Evolutionary conservation across 2,329 filamentous ascomycete genomes (phyloP), one percentile per base, ranked within the genome.

Genomic region (Trichoderma semiorbis): DNA sequence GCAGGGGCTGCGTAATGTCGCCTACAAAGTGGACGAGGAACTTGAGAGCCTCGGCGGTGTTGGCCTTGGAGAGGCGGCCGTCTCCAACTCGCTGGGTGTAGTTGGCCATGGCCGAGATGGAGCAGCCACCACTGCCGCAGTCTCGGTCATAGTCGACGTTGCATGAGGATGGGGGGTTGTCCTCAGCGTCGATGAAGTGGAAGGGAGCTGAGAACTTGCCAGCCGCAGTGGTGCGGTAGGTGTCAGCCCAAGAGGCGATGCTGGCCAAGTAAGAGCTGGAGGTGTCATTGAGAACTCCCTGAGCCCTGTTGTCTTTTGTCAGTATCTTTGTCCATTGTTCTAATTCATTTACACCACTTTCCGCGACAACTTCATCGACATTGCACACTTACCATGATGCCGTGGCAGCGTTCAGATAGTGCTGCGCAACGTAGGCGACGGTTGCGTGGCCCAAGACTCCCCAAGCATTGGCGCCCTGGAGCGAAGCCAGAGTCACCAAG

Each of bases 1-100:
- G 86, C 7, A 88, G 81, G 1, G 86, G 86, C 78, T 88, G 85
- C 68, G 86, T 85, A 69, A 89, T 85, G 76, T 89, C 88, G 47
- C 86, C 87, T 53, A 87, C 72, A 75, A 90, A 88, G 79, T 88
- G 81, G n/a, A 80, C 76, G 26, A 80, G 73, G 68, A 78, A 78
- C 71, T 75, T 77, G 28, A 78, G 73, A 3, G 76, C 73, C 69
- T 76, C 69, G 55, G 72, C 68, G 18, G 65, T 53, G 21, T 78
- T 67, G 30, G 71, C 72, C 1, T 55, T 72, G 64, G 68, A 58
- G 30, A 76, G 73, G 3, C 73, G 72, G 5, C 61, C 72, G 57
- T 76, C 73, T 12, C 47, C 47, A 1, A 77, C 74, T 7, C 76
- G 77, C 73, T 75, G 75, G 6, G 77, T 78, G 67, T 78, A 78